Base-by-base conservation (phyloP, 768 basidiomycete genomes). In the Russula compacta region DNA sequence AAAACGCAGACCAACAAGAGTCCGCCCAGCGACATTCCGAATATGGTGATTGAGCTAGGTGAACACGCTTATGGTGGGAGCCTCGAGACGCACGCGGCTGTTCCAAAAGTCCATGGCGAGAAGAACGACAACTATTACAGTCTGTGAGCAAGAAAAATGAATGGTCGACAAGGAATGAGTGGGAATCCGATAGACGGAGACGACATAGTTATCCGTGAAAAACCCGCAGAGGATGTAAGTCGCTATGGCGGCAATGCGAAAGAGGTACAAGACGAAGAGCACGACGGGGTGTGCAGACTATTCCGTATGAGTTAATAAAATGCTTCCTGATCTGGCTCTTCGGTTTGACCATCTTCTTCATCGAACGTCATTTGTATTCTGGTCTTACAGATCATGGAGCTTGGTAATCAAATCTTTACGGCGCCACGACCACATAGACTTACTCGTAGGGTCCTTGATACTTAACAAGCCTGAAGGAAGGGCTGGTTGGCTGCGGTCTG, bases 91-190 rank as follows among this genome's bases (percentile, higher is more conserved):
- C 69, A 93, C 92, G 71, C 94, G 78, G 66, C 92, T 93, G 68
- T 95, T 98, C 97, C 95, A 99, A 73, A 99, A 99, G 75, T 99
- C 97, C 83, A 95, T 88, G 0, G 95, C 89, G 29, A 99, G 82
- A 15, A 99, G 78, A 1, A 98, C 86, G 21, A 98, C 97, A 0
- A 98, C 95, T 9, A 83, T 73, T 4, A 99, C 95, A 29, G 94
- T 95, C 84, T 86, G 68, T 24, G 59, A 33, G 65, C 35, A 49
- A 38, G 35, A 12, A 17, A n/a, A 6, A 19, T 43, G 33, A 52
- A 40, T 44, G 33, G 7, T 11, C 44, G 36, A 38, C 44, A 29
- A 11, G 24, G 21, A n/a, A 46, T 12, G 43, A 44, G 21, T 17
- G 35, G 6, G 11, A n/a, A 15, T 39, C 1, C 38, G 35, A 73